These are phyloP conservation scores for Colletotrichum sp. DNA, from an alignment of 2,329 filamentous ascomycete species.

Conservation along the genomic window DNA sequence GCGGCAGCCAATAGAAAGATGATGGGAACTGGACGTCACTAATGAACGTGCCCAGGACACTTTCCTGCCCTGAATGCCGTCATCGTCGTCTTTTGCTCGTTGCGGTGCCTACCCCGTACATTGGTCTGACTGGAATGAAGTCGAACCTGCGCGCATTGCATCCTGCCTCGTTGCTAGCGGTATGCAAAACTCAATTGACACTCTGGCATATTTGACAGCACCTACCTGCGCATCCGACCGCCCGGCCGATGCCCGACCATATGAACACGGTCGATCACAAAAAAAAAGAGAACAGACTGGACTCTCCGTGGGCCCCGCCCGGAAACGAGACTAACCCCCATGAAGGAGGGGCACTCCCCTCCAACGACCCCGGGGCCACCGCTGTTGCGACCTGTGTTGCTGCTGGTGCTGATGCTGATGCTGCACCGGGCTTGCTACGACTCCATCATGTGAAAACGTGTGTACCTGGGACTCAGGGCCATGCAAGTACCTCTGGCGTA, in stretches of 20 bases:
- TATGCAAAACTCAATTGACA: neutral
- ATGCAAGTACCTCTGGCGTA: neutral
- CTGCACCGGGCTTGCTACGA: neutral
- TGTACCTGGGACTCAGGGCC: neutral
- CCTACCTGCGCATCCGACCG: neutral
- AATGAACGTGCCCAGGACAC: neutral
- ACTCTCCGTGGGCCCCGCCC: neutral
- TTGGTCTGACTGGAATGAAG: neutral
- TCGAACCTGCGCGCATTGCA: neutral
- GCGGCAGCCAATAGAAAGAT: neutral
- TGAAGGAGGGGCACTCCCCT: neutral
- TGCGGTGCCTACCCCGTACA: neutral
- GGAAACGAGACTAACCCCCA: slow-evolving; percentile 1
- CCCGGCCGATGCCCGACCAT: neutral
- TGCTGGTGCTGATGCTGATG: neutral
- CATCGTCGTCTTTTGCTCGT: neutral
- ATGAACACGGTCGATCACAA: neutral
- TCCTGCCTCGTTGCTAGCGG: neutral
- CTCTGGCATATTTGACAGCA: neutral
- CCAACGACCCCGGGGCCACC: neutral
- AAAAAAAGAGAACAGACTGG: neutral
- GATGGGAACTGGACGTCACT: neutral
- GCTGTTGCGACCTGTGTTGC: neutral
- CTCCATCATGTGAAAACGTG: neutral
- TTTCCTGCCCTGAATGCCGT: neutral